Evolutionary conservation across 2,329 filamentous ascomycete genomes (phyloP), one percentile per base, ranked within the genome.

Genomic region (Fusarium musae): DNA sequence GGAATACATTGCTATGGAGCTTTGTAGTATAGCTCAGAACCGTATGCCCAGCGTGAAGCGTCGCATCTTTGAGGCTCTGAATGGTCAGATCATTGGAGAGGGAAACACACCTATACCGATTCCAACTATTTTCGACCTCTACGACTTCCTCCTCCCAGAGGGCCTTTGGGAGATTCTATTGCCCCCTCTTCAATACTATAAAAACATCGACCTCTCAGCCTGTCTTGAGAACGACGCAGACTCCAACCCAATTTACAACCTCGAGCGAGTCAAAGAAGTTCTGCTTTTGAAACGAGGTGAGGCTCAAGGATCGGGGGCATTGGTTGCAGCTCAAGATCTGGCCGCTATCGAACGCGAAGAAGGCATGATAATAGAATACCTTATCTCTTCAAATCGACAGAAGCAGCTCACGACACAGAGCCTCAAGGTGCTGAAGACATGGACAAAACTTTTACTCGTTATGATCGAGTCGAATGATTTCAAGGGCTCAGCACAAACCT

Each of bases 71-170:
- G 90, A 91, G 67, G 90, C 94, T 1, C 85, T 98, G n/a, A 90
- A 95, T 47, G 96, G 96, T 9, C 91, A 92, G 46, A 90, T 94
- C 12, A 86, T 89, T 16, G 85, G 91, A 23, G 88, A 92, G 19
- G 90, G 89, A 66, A 91, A 92, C 53, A 89, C 93, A 60, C 85
- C 90, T 9, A 85, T 93, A 42, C 84, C 86, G 34, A 93, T 94
- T 65, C 88, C 92, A 2, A 95, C 93, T 7, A 88, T 98, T 11
- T 97, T 98, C 78, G 95, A 98, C 73, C 87, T 98, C 28, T 96
- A 97, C 77, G 96, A 99, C 82, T 98, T 98, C 78, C 88, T 96
- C 67, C 82, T 87, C 5, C 80, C 85, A 26, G 86, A 87, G 50
- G 85, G 81, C 21, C 78, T 85, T n/a, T 90, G 88, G 84, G 81